These are phyloP conservation scores for Physcia stellaris DNA, from an alignment of 495 filamentous ascomycete genomes.

Conservation along the genomic window DNA sequence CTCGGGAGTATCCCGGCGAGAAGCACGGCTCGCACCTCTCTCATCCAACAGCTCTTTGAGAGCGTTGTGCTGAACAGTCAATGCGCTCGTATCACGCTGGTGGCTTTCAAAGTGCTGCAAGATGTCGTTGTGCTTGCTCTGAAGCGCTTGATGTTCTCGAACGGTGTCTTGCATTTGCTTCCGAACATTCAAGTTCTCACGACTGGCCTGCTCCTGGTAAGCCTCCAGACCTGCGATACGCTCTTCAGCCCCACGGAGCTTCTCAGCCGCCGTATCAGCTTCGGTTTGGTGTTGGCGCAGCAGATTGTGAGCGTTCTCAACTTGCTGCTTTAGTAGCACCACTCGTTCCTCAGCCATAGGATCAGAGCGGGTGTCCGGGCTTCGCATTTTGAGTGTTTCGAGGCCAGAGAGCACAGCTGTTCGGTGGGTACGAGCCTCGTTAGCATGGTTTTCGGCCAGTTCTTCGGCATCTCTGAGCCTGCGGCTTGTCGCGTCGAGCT, in stretches of 20 bases:
- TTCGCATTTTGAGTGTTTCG: slow-evolving; percentile 48
- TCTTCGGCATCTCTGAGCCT: slow-evolving; percentile 80
- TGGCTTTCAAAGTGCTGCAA: slow-evolving; percentile 66
- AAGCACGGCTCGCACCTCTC: slow-evolving; percentile 61
- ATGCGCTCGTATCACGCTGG: slow-evolving; percentile 77
- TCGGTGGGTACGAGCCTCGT: slow-evolving; percentile 77
- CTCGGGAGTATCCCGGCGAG: slow-evolving; percentile 66
- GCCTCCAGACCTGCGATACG: slow-evolving; percentile 91
- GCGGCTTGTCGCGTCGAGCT: slow-evolving; percentile 61
- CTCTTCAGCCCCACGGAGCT: slow-evolving; percentile 83
- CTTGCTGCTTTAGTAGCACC: slow-evolving; percentile 60
- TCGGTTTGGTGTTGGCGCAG: slow-evolving; percentile 79
- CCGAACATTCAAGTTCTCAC: slow-evolving; percentile 78
- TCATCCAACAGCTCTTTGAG: slow-evolving; percentile 87
- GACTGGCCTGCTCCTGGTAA: slow-evolving; percentile 91
- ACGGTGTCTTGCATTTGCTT: slow-evolving; percentile 75
- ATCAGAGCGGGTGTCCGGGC: slow-evolving; percentile 31
- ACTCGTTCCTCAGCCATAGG: slow-evolving; percentile 62
- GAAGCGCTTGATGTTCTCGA: slow-evolving; percentile 63
- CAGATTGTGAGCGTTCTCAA: slow-evolving; percentile 61
- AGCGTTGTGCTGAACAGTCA: slow-evolving; percentile 79
- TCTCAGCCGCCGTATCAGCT: slow-evolving; percentile 79
- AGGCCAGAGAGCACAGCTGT: slow-evolving; percentile 72
- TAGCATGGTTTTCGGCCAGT: slow-evolving; percentile 72
- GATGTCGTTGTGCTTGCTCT: slow-evolving; percentile 63